Evolutionary conservation across 2,329 filamentous ascomycete species (phyloP), one percentile per base, ranked within the genome.

Genomic region (Fusarium vanettenii): DNA sequence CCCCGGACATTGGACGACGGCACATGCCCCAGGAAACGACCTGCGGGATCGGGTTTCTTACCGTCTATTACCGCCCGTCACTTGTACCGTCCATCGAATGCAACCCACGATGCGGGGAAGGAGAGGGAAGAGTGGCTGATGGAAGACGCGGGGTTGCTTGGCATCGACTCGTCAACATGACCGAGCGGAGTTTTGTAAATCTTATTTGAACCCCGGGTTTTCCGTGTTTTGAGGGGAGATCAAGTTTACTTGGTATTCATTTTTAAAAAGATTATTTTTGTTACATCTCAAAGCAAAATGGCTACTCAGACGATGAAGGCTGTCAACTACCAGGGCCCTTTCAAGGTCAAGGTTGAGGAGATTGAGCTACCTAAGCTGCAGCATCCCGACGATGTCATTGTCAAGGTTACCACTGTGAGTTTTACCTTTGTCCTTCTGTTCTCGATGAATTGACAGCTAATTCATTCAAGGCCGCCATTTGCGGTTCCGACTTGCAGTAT

Each of bases 341-440:
- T 88, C 82, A 87, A 89, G 80, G 90, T 92, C 70, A 87, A 87
- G n/a, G 87, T 93, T 60, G 87, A 90, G 76, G 88, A 92, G 27
- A 86, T 91, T 9, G 86, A 88, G 29, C 79, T 86, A 55, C 91
- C 91, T 1, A 87, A 86, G 77, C 84, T 93, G 25, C 83, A 91
- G 78, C 90, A 92, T 81, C 90, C 90, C 3, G 90, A 92, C 81
- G 90, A 92, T 83, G 86, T 87, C 37, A 89, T 92, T 69, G 88
- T 92, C 80, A 92, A 91, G 76, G 89, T 92, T 39, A 92, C 91
- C 1, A 93, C 90, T 8, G 88, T 90, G 60, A 84, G 88, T 63
- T 61, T 14, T 37, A 25, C 22, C 14, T 8, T 37, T 5, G 56
- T 35, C 18, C 18, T 18, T 25, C 2, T 2, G 14, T 11, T 22